These are phyloP conservation scores for Candida suzukii DNA, from an alignment of 805 yeast species.

Conservation along the genomic window DNA sequence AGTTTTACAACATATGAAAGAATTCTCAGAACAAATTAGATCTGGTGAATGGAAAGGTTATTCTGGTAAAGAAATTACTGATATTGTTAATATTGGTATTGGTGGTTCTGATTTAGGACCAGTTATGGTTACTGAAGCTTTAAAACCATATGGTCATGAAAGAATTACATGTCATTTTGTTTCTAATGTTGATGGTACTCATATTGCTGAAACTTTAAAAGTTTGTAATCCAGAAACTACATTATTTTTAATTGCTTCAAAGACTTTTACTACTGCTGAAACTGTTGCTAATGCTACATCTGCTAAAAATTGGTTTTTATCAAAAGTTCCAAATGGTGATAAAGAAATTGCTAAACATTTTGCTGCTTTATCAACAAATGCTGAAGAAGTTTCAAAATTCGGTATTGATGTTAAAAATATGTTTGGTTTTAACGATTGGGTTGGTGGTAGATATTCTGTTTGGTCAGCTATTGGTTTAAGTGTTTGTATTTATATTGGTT, in stretches of 20 bases:
- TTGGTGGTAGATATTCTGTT: slow-evolving; percentile 99
- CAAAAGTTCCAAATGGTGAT: slow-evolving; percentile 50
- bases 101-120: slow-evolving; percentile 99
- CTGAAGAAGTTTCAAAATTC: slow-evolving; percentile 81
- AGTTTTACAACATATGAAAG: slow-evolving; percentile 94
- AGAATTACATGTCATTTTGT: slow-evolving; percentile 83
- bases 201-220: slow-evolving; percentile 85
- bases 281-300: slow-evolving; percentile 93
- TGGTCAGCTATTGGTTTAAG: slow-evolving; percentile 99
- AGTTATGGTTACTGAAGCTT: slow-evolving; percentile 98
- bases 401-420: slow-evolving; percentile 97
- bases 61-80: slow-evolving; percentile 90
- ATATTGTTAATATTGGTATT: slow-evolving; percentile 95
- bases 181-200: slow-evolving; percentile 98
- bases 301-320: slow-evolving; percentile 92
- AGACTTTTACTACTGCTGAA: slow-evolving; percentile 99
- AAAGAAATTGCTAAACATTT: slow-evolving; percentile 91
- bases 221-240: slow-evolving; percentile 83
- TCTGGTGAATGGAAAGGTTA: slow-evolving; percentile 96
- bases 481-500: slow-evolving; percentile 92
- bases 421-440: slow-evolving; percentile 99
- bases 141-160: slow-evolving; percentile 78
- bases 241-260: slow-evolving; percentile 85
- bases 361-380: slow-evolving; percentile 94
- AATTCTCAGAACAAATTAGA: slow-evolving; percentile 84